These are phyloP conservation scores for Epichloe elymi DNA, from an alignment of 2,329 filamentous ascomycete species.

Conservation along the genomic window DNA sequence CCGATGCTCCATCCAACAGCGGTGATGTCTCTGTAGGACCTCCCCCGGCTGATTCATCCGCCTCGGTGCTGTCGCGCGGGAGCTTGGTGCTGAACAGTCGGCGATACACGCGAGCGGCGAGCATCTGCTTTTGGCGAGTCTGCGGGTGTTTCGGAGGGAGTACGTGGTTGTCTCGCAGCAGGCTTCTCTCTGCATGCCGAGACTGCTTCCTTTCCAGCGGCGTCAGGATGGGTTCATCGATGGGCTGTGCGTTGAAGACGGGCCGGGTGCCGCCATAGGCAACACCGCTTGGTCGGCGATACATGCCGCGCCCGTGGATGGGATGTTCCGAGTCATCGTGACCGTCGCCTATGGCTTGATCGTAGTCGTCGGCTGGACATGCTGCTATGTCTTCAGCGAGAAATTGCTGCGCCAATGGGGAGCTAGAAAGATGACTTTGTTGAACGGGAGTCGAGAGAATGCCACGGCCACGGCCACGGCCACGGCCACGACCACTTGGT, in stretches of 20 bases:
- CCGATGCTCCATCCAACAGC: constrained; percentile 17
- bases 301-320: constrained; percentile 36
- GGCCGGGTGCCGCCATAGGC: constrained; percentile 59
- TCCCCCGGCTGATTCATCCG: constrained; percentile 20
- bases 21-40: constrained; percentile 28
- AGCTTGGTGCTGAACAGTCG: constrained; percentile 44
- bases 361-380: constrained; percentile 43
- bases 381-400: constrained; percentile 55
- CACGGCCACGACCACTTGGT: constrained; percentile 1
- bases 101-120: constrained; percentile 30
- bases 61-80: constrained; percentile 23
- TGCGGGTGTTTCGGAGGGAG: constrained; percentile 44
- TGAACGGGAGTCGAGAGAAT: constrained; percentile 3
- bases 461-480: constrained; percentile 4
- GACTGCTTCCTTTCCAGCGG: constrained; percentile 42
- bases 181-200: constrained; percentile 42
- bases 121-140: constrained; percentile 15
- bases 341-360: constrained; percentile 17
- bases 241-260: constrained; percentile 46
- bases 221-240: constrained; percentile 36
- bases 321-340: constrained; percentile 24
- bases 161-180: constrained; percentile 53
- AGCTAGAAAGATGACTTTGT: constrained; percentile 36
- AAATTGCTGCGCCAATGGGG: constrained; percentile 53
- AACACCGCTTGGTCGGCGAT: constrained; percentile 66